Base-by-base conservation (phyloP, 768 basidiomycete genomes). In the Psilocybe cyanescens region DNA sequence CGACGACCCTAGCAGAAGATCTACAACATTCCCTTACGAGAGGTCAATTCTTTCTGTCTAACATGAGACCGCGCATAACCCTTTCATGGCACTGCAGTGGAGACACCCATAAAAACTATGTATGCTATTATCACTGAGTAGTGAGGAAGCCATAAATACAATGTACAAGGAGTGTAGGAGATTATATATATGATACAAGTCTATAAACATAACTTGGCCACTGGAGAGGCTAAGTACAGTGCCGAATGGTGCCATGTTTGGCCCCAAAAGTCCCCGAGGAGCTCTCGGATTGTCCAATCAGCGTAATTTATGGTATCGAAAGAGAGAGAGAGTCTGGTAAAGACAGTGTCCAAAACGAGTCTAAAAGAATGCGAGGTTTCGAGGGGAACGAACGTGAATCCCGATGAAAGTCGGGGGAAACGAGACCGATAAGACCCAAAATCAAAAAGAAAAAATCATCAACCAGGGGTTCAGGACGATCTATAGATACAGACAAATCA, bases 401-500 rank as follows among this genome's bases (percentile, higher is more conserved):
- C 55, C 55, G 60, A 50, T 24, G 33, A 30, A 57, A 44, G 31
- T 62, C 55, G 50, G 50, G 37, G 28, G 3, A 29, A 45, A 24
- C 3, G 44, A 19, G 14, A 30, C 4, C 2, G 31, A 17, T 9
- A 54, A 44, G 37, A 53, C 3, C 17, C 24, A 44, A 29, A 47
- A 49, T 78, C 69, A 85, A 60, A 81, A 84, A 3, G 87, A 88
- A 75, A 94, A 94, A 48, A 93, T 90, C 89, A 93, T 92, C 57
- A 94, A 76, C 89, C 90, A 92, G 0, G 92, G 94, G 67, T 95
- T 95, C 45, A 95, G 83, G 17, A 94, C 86, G 58, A 96, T 89
- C 82, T 90, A 63, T 9, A 45, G 31, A 30, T 30, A 51, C 41
- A 60, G 51, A 29, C 37, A 51, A 57, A 63, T 58, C 51, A 65